These are phyloP conservation scores for Cyanophora paradoxa DNA, from an alignment of 78 protist species.

Conservation along the genomic window DNA sequence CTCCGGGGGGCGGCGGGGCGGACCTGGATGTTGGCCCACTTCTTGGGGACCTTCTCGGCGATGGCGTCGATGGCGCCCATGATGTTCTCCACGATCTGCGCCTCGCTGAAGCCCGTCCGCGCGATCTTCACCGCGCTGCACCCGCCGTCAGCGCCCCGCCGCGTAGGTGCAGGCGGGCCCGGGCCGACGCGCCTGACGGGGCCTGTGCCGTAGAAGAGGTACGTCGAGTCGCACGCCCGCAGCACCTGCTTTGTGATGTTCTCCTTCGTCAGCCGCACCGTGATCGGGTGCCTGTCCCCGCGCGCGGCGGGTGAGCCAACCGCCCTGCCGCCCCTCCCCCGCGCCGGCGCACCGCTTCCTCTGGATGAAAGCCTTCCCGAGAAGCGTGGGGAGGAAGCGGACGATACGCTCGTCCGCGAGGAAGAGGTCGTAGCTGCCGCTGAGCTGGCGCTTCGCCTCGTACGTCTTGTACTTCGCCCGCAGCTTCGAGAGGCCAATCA, in stretches of 20 bases:
- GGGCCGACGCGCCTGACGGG: no score
- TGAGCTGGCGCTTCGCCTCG: constrained; percentile 46
- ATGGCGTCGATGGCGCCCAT: neutral
- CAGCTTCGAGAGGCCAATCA: constrained; percentile 27
- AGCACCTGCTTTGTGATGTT: neutral
- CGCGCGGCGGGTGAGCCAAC: neutral
- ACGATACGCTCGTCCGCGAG: constrained; percentile 44
- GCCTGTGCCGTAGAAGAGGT: no score
- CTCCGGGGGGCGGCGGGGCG: no score
- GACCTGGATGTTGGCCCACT: constrained; percentile 1
- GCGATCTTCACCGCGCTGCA: neutral
- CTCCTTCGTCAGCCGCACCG: neutral
- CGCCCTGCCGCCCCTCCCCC: no score
- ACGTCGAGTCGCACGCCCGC: neutral
- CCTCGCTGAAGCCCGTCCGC: neutral
- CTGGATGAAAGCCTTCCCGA: constrained; percentile 25
- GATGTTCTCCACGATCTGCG: constrained; percentile 10
- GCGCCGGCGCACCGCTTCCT: constrained; percentile 32
- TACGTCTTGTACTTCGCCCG: constrained; percentile 1
- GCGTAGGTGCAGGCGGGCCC: no score
- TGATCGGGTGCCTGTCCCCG: constrained; percentile 14
- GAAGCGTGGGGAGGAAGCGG: constrained; percentile 19
- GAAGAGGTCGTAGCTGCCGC: constrained; percentile 36
- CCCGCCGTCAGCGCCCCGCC: neutral
- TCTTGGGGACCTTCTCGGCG: neutral